A percentile compares a stretch with the other conserved stretches of the same genome.
Evolutionary conservation across 257 asterid genomes (phyloP).

Genomic region (Ocimum tenuiflorum): DNA sequence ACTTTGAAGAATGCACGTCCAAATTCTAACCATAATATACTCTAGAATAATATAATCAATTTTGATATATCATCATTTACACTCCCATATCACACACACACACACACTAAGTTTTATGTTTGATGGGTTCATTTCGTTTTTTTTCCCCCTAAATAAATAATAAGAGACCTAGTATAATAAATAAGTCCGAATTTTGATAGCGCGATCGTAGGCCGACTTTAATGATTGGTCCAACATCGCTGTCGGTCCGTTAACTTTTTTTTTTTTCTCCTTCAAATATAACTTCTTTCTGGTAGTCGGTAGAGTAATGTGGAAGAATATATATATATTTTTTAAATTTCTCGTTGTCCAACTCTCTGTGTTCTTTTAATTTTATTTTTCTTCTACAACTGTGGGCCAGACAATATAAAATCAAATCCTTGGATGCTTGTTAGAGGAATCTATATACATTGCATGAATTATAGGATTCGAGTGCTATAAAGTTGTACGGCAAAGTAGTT

Average conservation of each 20-base stretch:
- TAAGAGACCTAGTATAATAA: no score
- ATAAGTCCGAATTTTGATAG: no score
- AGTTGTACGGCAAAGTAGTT: slow-evolving; percentile 3
- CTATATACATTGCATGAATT: not conserved
- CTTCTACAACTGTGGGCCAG: no score
- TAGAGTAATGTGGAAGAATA: slow-evolving; percentile 1
- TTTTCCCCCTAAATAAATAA: no score
- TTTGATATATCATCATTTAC: no score
- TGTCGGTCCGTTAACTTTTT: slow-evolving; percentile 17
- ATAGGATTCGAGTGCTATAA: not conserved
- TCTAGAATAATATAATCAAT: no score
- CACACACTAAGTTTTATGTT: no score
- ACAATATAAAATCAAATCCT: not conserved
- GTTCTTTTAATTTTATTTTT: not conserved
- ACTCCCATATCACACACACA: no score
- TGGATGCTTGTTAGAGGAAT: not conserved
- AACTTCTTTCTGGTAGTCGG: not conserved
- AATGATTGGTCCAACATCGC: slow-evolving; percentile 25
- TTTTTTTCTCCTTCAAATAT: not conserved
- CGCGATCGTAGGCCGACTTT: slow-evolving; percentile 32
- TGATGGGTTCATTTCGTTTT: no score
- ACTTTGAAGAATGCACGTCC: no score
- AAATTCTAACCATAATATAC: no score
- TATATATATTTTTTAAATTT: not conserved
- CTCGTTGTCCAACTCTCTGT: slow-evolving; percentile 11